Evolutionary conservation across 148 eudicot genomes (phyloP).

Genomic region (Chenopodium berlandieri): DNA sequence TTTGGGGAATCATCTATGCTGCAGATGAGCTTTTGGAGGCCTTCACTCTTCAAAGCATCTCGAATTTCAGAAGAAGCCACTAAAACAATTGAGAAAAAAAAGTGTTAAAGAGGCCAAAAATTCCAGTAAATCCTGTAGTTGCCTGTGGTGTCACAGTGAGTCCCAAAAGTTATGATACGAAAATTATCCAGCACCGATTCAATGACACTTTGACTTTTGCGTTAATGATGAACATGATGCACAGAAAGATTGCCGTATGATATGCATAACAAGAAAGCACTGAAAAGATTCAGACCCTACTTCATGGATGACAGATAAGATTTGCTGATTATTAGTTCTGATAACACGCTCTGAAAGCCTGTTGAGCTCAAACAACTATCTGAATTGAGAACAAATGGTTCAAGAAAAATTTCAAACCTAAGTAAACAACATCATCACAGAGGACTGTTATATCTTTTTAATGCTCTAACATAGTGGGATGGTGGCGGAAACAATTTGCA

Average conservation of each 20-base stretch:
- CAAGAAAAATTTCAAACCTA: neutral
- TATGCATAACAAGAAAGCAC: neutral
- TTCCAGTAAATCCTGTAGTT: neutral
- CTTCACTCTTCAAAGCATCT: slow-evolving; percentile 61
- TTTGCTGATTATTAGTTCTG: neutral
- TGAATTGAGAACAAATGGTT: neutral
- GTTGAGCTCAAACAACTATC: neutral
- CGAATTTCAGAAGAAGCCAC: slow-evolving; percentile 69
- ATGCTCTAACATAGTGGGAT: neutral
- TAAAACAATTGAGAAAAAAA: slow-evolving; percentile 19
- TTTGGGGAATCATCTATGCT: slow-evolving; percentile 50
- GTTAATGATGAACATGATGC: neutral
- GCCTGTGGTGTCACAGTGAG: neutral
- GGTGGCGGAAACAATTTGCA: neutral
- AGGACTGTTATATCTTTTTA: neutral
- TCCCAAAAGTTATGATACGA: neutral
- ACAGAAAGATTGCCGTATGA: neutral
- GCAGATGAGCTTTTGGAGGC: slow-evolving; percentile 57
- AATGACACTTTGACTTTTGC: neutral
- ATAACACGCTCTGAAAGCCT: neutral
- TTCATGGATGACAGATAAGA: slow-evolving; percentile 1
- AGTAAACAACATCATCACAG: neutral
- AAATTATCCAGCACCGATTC: neutral
- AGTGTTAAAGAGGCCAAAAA: neutral
- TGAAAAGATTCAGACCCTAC: neutral